Percentiles rank a stretch among this genome's conserved stretches.
phyloP scores from a whole-genome alignment of 139 green algal genomes.

The Zygnema cylindricum region DNA sequence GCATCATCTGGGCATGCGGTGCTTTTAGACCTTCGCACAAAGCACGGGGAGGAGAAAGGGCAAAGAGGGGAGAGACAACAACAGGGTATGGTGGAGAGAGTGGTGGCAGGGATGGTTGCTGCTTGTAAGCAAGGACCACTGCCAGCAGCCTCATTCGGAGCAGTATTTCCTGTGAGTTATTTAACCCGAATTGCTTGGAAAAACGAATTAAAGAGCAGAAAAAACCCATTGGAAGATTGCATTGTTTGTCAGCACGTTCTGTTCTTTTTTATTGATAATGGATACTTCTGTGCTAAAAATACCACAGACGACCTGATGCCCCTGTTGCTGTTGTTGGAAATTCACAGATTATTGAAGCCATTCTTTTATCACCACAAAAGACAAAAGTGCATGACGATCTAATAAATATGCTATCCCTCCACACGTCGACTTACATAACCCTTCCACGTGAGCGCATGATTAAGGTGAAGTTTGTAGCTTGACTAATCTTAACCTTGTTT shows the following conservation, averaged over 20 bases:
- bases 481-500: not conserved
- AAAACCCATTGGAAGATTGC: too few relatives aligned
- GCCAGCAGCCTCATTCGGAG: slow-evolving; percentile 38
- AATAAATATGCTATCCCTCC: slow-evolving; percentile 28
- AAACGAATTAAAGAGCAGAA: too few relatives aligned
- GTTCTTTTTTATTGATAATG: too few relatives aligned
- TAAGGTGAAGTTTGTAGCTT: slow-evolving; percentile 12
- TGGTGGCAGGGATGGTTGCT: slow-evolving; percentile 25
- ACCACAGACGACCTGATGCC: too few relatives aligned
- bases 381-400: slow-evolving; percentile 55
- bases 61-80: slow-evolving; percentile 22
- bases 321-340: too few relatives aligned
- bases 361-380: slow-evolving; percentile 43
- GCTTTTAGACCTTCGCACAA: not conserved
- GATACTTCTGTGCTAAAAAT: too few relatives aligned
- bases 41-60: not conserved
- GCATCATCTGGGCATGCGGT: not conserved
- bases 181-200: too few relatives aligned
- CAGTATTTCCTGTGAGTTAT: slow-evolving; percentile 44
- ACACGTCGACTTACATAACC: slow-evolving; percentile 44
- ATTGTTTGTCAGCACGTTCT: too few relatives aligned
- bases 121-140: slow-evolving; percentile 52
- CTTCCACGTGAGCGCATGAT: slow-evolving; percentile 58
- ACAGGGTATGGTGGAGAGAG: slow-evolving; percentile 37
- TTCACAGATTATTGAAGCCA: slow-evolving; percentile 47